Percentiles rank a stretch among this genome's conserved stretches.
Conservation (phyloP, 306 rosid genomes). For the Cicer bijugum region DNA sequence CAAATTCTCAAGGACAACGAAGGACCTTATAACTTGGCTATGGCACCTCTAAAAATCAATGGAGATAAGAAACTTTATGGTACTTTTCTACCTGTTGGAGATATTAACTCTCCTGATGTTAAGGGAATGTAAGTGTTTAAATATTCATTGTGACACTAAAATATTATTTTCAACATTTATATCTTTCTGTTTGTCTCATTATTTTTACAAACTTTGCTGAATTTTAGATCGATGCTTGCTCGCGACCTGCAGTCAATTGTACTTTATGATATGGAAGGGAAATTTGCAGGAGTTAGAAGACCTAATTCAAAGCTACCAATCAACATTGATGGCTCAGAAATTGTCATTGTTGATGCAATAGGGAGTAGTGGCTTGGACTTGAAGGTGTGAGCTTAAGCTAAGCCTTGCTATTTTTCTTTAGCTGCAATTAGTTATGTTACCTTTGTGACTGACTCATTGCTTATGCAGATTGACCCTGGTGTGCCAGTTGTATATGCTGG, state of each 20-base stretch:
- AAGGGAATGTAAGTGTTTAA: constrained; percentile 83
- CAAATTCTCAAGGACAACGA: constrained; percentile 84
- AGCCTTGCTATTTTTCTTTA: constrained; percentile 15
- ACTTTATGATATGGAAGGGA: constrained; percentile 82
- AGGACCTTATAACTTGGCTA: constrained; percentile 93
- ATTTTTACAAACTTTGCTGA: constrained; percentile 35
- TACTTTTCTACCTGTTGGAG: constrained; percentile 85
- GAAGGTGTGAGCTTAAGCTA: constrained; percentile 61
- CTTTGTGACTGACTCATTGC: constrained; percentile 29
- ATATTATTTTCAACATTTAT: constrained; percentile 6
- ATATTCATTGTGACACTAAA: not conserved
- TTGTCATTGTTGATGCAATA: constrained; percentile 81
- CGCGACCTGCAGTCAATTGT: constrained; percentile 91
- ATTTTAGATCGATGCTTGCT: constrained; percentile 92
- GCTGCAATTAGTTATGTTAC: constrained; percentile 29
- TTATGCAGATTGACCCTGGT: constrained; percentile 85
- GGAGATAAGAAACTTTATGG: constrained; percentile 97
- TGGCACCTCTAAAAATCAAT: constrained; percentile 89
- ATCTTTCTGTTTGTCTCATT: not conserved
- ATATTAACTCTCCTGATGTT: constrained; percentile 67
- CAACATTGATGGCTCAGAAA: constrained; percentile 71
- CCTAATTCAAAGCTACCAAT: constrained; percentile 91
- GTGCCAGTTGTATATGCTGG: constrained; percentile 96
- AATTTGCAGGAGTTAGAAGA: constrained; percentile 88
- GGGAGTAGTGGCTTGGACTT: constrained; percentile 93